Evolutionary conservation across 2,329 filamentous ascomycete species (phyloP).

Genomic region (Dendrostoma leiphaemia): DNA sequence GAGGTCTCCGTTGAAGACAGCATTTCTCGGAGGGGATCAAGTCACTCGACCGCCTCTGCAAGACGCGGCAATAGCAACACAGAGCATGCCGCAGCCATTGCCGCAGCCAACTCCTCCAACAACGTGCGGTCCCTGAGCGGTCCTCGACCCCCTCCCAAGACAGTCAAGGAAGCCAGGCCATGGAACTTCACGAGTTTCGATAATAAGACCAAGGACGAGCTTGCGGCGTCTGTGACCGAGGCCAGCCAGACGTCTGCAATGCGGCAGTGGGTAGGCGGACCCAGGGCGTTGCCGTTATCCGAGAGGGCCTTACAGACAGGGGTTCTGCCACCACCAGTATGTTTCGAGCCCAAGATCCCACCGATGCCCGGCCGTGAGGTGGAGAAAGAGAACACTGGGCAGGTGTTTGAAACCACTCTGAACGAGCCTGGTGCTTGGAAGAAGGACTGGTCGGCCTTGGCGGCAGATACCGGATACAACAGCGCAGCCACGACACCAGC

Average conservation of each 20-base stretch:
- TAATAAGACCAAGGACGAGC: slow-evolving; percentile 13
- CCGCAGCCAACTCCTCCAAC: slow-evolving; percentile 4
- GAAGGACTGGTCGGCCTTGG: not conserved
- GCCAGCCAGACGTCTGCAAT: slow-evolving; percentile 11
- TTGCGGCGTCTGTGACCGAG: slow-evolving; percentile 12
- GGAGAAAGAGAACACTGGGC: not conserved
- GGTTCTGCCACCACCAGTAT: slow-evolving; percentile 13
- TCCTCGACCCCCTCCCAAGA: slow-evolving; percentile 10
- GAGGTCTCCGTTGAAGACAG: slow-evolving; percentile 19
- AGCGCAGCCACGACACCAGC: slow-evolving; percentile 3
- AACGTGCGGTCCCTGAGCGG: slow-evolving; percentile 1
- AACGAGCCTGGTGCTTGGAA: not conserved
- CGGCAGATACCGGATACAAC: slow-evolving; percentile 7
- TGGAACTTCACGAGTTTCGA: slow-evolving; percentile 15
- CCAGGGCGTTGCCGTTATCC: slow-evolving; percentile 9
- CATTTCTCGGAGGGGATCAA: slow-evolving; percentile 15
- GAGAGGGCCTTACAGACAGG: slow-evolving; percentile 22
- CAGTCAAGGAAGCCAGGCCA: slow-evolving; percentile 1
- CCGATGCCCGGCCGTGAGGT: not conserved
- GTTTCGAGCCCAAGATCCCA: slow-evolving; percentile 11
- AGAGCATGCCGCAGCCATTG: slow-evolving; percentile 17
- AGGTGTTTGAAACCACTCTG: not conserved
- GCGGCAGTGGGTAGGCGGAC: slow-evolving; percentile 9
- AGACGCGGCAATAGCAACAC: slow-evolving; percentile 15
- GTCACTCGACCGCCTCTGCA: slow-evolving; percentile 2